A percentile compares a stretch with the other conserved stretches of the same genome.
These are phyloP conservation scores for Guyanaporus albipodus DNA, from an alignment of 768 basidiomycete species.

Conservation along the genomic window DNA sequence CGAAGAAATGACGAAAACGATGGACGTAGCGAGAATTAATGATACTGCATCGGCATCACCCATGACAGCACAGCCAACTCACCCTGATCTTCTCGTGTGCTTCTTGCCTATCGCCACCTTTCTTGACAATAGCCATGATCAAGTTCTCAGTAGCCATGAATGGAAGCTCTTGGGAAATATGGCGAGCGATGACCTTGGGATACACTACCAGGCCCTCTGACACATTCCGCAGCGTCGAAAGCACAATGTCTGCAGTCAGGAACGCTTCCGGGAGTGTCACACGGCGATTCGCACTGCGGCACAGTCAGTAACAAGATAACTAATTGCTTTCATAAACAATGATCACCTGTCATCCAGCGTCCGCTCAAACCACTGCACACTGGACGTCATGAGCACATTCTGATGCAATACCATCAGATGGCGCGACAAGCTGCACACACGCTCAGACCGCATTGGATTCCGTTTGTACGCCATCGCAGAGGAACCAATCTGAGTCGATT, in stretches of 20 bases:
- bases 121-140: constrained; percentile 98
- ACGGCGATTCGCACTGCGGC: constrained; percentile 83
- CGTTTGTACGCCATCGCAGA: constrained; percentile 99
- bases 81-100: constrained; percentile 95
- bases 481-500: constrained; percentile 96
- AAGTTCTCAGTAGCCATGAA: constrained; percentile 99
- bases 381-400: constrained; percentile 91
- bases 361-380: constrained; percentile 98
- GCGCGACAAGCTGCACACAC: constrained; percentile 92
- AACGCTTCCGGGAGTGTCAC: constrained; percentile 97
- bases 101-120: constrained; percentile 92
- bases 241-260: constrained; percentile 92
- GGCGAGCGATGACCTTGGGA: constrained; percentile 89
- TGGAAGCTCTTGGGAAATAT: constrained; percentile 91
- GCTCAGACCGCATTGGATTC: constrained; percentile 98
- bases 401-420: constrained; percentile 96
- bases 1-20: constrained; percentile 2
- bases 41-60: constrained; percentile 14
- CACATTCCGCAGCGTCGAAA: constrained; percentile 94
- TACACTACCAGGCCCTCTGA: constrained; percentile 99
- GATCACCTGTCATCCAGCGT: constrained; percentile 90
- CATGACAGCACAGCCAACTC: constrained; percentile 21
- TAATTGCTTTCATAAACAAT: background rate
- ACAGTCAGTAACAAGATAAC: constrained; percentile 5
- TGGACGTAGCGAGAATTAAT: constrained; percentile 7